Evolutionary conservation across 495 filamentous ascomycete species (phyloP), one percentile per base, ranked within the genome.

Genomic region (Neurospora sp.): DNA sequence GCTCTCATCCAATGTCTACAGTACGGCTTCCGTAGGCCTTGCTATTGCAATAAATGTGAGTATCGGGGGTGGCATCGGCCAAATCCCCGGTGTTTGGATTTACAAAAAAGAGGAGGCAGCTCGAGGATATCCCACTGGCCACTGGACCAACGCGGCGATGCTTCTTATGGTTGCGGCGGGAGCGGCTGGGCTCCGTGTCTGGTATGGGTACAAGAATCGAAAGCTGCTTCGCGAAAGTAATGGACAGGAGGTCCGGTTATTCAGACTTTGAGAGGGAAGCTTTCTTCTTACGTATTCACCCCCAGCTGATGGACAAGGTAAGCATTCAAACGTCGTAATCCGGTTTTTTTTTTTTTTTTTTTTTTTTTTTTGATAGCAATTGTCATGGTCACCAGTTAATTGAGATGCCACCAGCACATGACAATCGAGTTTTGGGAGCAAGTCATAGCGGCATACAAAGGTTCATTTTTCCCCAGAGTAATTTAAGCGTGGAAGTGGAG

Each of bases 31-130:
- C 3, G 86, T 87, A 0, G 90, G 90, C 0, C 83, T 92, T 3
- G 90, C 90, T 0, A 90, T 92, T 61, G 91, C 90, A 3, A 75
- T 93, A 48, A 92, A 92, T 73, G 86, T 91, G 17, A 87, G 86
- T 0, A 82, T 91, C 41, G 90, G 90, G 0, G 82, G 80, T 14
- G 89, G 88, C 0, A 86, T 89, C 0, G 90, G 90, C 5, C 90
- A 92, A 77, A 91, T 92, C 35, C 87, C 88, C 0, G 90, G 90
- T 0, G 90, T 92, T 7, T 93, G 89, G 87, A 91, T 92, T 53
- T 93, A 92, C 79, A 90, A 89, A 74, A 81, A 84, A 0, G 80
- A 89, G 53, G 90, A 93, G 76, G 85, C 81, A 16, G 79, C 81
- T 41, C 77, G 65, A 5, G 90, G 90, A 0, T 93, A 89, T 80